A percentile compares a stretch with the other conserved stretches of the same genome.
Evolutionary conservation across 2,329 filamentous ascomycete species (phyloP).

Genomic region (Fusarium dimerum): DNA sequence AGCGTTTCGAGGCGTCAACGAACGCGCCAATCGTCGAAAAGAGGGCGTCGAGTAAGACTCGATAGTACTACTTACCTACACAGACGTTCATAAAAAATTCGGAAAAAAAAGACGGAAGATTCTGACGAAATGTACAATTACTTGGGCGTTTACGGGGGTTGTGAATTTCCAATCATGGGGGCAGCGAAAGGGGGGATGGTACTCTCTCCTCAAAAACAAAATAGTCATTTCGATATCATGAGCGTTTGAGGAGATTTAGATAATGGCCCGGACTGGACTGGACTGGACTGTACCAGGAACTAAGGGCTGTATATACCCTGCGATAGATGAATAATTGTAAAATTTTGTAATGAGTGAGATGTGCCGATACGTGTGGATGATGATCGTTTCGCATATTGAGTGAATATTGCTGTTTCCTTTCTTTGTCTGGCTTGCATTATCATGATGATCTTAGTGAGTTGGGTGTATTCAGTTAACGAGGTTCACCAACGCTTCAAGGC

Average conservation of each 20-base stretch:
- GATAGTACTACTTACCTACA: neutral
- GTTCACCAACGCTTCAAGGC: slow-evolving; percentile 1
- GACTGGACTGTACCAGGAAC: neutral
- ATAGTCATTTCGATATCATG: neutral
- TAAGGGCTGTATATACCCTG: slow-evolving; percentile 10
- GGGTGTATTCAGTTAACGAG: slow-evolving; percentile 34
- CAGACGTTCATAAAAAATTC: neutral
- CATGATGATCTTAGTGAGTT: neutral
- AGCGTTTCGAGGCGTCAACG: slow-evolving; percentile 76
- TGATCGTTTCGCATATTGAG: neutral
- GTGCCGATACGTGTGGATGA: slow-evolving; percentile 6
- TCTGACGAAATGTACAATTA: slow-evolving; percentile 2
- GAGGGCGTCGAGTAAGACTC: neutral
- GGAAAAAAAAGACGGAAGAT: neutral
- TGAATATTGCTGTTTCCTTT: no score
- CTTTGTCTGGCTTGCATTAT: neutral
- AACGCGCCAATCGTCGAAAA: slow-evolving; percentile 33
- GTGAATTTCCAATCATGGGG: slow-evolving; percentile 1
- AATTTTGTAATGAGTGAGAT: neutral
- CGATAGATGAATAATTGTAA: slow-evolving; percentile 28
- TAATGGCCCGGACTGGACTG: neutral
- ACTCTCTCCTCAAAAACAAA: neutral
- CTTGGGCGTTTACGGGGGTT: slow-evolving; percentile 5
- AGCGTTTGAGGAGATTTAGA: slow-evolving; percentile 1
- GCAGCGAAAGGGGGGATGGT: neutral